phyloP scores from a whole-genome alignment of 345 rosid species.

The Moricandia arvensis region DNA sequence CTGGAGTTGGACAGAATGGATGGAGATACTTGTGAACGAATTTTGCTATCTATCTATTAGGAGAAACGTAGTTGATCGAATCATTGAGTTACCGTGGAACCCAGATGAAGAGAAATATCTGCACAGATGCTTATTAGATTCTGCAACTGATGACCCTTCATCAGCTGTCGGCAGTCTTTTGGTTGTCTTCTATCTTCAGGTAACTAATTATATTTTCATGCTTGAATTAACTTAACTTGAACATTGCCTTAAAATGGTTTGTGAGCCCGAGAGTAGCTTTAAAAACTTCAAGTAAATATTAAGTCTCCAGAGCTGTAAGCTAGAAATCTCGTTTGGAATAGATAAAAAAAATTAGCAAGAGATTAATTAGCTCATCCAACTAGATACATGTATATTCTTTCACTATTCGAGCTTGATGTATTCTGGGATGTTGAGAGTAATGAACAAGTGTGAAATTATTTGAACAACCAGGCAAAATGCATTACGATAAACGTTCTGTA shows the following conservation, averaged over 20 bases:
- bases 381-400: neutral
- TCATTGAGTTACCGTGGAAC: constrained; percentile 94
- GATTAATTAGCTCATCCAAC: neutral
- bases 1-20: constrained; percentile 72
- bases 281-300: neutral
- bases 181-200: constrained; percentile 90
- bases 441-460: neutral
- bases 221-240: constrained; percentile 5
- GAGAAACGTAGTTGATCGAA: constrained; percentile 78
- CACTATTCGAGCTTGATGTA: neutral
- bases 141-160: constrained; percentile 71
- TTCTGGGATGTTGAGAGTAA: constrained; percentile 9
- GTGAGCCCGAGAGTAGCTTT: constrained; percentile 6
- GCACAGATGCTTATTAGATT: constrained; percentile 77
- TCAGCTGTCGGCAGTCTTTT: constrained; percentile 73
- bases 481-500: neutral
- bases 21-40: constrained; percentile 80
- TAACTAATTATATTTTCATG: constrained; percentile 34
- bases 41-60: constrained; percentile 85
- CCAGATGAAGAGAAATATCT: constrained; percentile 82
- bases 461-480: neutral
- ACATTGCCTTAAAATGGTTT: constrained; percentile 1
- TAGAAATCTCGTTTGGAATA: neutral
- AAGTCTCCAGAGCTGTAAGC: constrained; percentile 6
- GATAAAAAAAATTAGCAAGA: neutral